These are phyloP conservation scores for Penicillium expansum DNA, from an alignment of 2,329 filamentous ascomycete genomes.

Conservation along the genomic window DNA sequence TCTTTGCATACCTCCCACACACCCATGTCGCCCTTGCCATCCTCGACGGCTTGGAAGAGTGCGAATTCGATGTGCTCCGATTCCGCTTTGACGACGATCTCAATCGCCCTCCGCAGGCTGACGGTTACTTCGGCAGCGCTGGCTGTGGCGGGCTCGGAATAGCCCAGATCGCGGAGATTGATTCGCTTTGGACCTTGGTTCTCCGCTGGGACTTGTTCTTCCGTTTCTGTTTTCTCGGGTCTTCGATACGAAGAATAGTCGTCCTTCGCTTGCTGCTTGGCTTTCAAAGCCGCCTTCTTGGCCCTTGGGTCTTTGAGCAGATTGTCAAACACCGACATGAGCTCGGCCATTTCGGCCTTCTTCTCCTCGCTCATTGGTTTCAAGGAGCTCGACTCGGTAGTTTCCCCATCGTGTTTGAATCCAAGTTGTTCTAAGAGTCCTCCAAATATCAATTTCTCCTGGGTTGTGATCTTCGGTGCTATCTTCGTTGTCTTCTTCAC, in stretches of 20 bases:
- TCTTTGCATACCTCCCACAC: constrained; percentile 42
- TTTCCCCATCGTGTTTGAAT: constrained; percentile 1
- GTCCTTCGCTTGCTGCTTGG: background rate
- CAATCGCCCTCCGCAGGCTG: constrained; percentile 23
- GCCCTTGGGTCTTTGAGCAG: constrained; percentile 8
- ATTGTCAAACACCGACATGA: constrained; percentile 15
- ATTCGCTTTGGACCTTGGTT: constrained; percentile 2
- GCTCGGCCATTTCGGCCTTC: constrained; percentile 24
- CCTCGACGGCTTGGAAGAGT: constrained; percentile 28
- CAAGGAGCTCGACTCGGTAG: background rate
- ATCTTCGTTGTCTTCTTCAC: background rate
- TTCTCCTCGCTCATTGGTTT: constrained; percentile 12
- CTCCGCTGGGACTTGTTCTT: background rate
- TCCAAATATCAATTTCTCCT: constrained; percentile 23
- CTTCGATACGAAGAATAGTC: background rate
- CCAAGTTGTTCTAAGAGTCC: constrained; percentile 21
- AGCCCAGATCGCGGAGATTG: constrained; percentile 18
- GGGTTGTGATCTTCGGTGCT: constrained; percentile 20
- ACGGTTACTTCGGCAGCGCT: constrained; percentile 13
- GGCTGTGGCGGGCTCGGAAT: constrained; percentile 11
- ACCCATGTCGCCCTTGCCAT: constrained; percentile 33
- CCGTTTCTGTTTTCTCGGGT: background rate
- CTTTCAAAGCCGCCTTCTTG: background rate
- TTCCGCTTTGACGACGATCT: constrained; percentile 31
- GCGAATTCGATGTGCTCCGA: constrained; percentile 31